Conservation (phyloP, 345 rosid genomes). For the Acer saccharum region DNA sequence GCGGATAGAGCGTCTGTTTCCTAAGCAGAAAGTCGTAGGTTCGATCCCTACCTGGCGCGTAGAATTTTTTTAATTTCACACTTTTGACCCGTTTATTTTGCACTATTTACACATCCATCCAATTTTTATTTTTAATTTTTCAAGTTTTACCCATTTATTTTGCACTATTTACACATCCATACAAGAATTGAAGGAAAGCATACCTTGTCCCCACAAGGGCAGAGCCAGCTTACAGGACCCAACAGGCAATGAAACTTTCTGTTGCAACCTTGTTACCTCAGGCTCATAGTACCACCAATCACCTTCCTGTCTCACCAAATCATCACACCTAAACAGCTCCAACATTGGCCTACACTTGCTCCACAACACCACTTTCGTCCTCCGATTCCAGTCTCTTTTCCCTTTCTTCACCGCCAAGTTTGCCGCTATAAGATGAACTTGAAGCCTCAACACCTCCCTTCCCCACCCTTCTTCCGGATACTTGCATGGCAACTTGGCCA, state of each 20-base stretch:
- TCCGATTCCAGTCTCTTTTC: constrained; percentile 58
- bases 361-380: constrained; percentile 69
- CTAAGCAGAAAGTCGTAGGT: constrained; percentile 98
- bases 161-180: no score
- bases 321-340: constrained; percentile 84
- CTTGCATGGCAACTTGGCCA: constrained; percentile 75
- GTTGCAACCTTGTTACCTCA: constrained; percentile 58
- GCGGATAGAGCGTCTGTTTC: constrained; percentile 99
- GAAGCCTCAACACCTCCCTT: constrained; percentile 82
- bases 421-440: constrained; percentile 73
- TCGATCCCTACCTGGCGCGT: constrained; percentile 95
- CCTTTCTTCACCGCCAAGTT: constrained; percentile 62
- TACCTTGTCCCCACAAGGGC: constrained; percentile 94
- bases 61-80: background rate
- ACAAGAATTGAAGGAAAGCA: background rate
- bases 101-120: no score
- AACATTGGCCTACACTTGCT: constrained; percentile 90
- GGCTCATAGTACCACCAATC: constrained; percentile 89
- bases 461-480: constrained; percentile 83
- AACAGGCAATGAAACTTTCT: constrained; percentile 69
- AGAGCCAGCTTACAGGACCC: constrained; percentile 82
- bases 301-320: constrained; percentile 66
- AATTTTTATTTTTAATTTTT: background rate
- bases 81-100: no score
- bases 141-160: no score